Evolutionary conservation across 2,329 filamentous ascomycete species (phyloP).

Genomic region (Calonectria leucothoes): DNA sequence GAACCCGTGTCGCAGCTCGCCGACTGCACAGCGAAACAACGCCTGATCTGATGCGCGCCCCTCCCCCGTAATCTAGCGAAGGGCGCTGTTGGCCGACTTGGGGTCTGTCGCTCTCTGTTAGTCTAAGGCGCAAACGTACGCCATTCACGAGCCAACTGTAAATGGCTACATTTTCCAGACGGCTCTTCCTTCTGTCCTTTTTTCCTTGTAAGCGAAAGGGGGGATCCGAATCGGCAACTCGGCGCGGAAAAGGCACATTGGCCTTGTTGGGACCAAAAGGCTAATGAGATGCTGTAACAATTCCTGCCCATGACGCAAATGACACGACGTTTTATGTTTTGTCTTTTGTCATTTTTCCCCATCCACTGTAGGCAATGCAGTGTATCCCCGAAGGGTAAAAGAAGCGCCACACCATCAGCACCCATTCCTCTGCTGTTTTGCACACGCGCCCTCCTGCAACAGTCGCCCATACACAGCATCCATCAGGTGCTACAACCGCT

Average conservation of each 20-base stretch:
- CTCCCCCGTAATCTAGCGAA: not conserved
- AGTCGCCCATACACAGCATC: not conserved
- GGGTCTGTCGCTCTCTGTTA: not conserved
- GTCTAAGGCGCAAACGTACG: not conserved
- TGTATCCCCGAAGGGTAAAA: not conserved
- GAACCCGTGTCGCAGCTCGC: not conserved
- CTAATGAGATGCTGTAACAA: conserved; percentile 11
- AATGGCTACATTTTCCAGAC: not conserved
- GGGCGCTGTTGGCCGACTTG: not conserved
- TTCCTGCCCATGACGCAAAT: conserved; percentile 12
- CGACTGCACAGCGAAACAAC: not conserved
- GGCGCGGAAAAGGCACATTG: conserved; percentile 13
- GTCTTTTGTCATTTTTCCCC: not conserved
- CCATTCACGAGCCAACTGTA: not conserved
- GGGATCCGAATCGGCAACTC: not conserved
- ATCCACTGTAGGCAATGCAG: not conserved
- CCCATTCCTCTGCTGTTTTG: conserved; percentile 1
- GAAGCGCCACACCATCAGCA: conserved; percentile 7
- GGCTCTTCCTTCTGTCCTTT: not conserved
- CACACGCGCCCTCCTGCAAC: conserved; percentile 18
- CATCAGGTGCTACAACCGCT: not conserved
- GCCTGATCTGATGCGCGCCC: not conserved
- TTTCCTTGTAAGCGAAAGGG: not conserved
- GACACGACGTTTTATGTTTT: not conserved
- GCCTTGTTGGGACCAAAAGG: not conserved